Evolutionary conservation across 345 rosid species (phyloP).

Genomic region (Cardamine resedifolia): DNA sequence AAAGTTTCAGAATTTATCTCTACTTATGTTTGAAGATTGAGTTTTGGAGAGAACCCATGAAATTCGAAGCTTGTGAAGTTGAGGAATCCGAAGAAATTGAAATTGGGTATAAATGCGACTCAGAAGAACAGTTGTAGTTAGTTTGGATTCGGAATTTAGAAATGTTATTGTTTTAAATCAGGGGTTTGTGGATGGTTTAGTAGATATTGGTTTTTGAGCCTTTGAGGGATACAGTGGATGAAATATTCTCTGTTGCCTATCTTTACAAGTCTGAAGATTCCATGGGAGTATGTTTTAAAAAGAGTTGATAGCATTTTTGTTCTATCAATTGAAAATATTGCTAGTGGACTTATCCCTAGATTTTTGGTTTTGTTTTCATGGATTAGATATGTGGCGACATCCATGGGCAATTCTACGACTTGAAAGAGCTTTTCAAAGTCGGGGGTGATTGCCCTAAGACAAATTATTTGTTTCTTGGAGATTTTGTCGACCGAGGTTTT

Average conservation of each 20-base stretch:
- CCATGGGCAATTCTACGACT: constrained; percentile 91
- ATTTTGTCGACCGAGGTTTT: constrained; percentile 91
- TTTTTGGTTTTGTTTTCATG: neutral
- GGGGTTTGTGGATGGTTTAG: neutral
- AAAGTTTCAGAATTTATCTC: neutral
- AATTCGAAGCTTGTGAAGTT: neutral
- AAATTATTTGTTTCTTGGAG: constrained; percentile 90
- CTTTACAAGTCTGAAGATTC: neutral
- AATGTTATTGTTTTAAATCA: neutral
- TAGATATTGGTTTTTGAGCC: neutral
- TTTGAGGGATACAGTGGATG: neutral
- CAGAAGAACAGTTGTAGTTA: neutral
- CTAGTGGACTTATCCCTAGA: neutral
- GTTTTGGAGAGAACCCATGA: neutral
- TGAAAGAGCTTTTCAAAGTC: constrained; percentile 91
- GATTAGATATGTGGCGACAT: constrained; percentile 83
- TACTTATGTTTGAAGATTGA: constrained; percentile 1
- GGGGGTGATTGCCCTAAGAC: constrained; percentile 96
- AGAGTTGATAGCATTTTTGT: neutral
- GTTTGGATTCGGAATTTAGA: neutral
- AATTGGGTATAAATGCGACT: neutral
- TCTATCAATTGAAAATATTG: neutral
- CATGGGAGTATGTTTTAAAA: neutral
- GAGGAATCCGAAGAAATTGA: neutral
- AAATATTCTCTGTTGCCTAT: neutral